Evolutionary conservation across 2,329 filamentous ascomycete genomes (phyloP).

Genomic region (Neoascochyta sp.): DNA sequence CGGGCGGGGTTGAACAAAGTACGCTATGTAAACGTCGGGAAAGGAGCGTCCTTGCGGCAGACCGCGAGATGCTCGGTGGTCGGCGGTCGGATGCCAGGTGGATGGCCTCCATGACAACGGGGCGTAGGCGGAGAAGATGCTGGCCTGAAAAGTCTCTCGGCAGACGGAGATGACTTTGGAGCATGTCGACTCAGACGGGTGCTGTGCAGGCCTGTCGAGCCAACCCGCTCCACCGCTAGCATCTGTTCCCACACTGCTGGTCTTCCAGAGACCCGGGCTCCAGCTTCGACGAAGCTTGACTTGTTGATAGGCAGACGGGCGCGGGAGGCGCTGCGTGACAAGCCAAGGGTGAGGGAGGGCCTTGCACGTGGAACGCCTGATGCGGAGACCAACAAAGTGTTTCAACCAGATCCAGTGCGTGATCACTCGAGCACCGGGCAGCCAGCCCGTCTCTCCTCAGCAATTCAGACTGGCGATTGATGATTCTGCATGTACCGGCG

Average conservation of each 20-base stretch:
- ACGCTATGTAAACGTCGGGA: conserved; percentile 18
- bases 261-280: conserved; percentile 17
- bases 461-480: conserved; percentile 1
- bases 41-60: conserved; percentile 18
- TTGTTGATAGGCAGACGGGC: conserved; percentile 17
- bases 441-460: conserved; percentile 18
- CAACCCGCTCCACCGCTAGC: too few relatives aligned
- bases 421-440: conserved; percentile 10
- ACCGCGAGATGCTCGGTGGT: conserved; percentile 9
- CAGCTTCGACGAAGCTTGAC: conserved; percentile 20
- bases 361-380: conserved; percentile 18
- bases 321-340: conserved; percentile 17
- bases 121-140: conserved; percentile 16
- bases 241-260: too few relatives aligned
- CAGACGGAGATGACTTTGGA: conserved; percentile 23
- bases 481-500: conserved; percentile 2
- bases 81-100: conserved; percentile 1
- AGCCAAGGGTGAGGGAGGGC: conserved; percentile 18
- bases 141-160: conserved; percentile 7
- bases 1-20: conserved; percentile 13
- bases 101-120: conserved; percentile 7
- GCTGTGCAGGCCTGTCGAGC: too few relatives aligned
- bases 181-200: too few relatives aligned
- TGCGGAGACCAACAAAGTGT: conserved; percentile 7
- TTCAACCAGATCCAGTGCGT: conserved; percentile 8